Evolutionary conservation across 305 asterid species (phyloP).

Genomic region (Striga hermonthica): DNA sequence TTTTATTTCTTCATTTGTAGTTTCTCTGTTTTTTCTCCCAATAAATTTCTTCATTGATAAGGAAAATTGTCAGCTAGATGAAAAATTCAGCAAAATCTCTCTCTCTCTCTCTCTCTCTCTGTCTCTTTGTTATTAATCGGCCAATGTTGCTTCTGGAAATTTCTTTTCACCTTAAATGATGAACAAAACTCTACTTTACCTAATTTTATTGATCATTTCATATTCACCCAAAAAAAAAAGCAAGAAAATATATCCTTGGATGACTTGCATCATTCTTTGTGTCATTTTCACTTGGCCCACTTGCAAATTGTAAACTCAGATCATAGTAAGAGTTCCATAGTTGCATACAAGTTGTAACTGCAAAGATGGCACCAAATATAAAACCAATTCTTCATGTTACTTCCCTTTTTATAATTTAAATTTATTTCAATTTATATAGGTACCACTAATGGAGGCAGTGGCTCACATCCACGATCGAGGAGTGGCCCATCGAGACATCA

Average conservation of each 20-base stretch:
- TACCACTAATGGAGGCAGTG: slow-evolving; percentile 73
- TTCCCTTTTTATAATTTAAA: not conserved
- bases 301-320: no score
- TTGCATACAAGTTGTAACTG: slow-evolving; percentile 1
- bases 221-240: no score
- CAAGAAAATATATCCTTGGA: no score
- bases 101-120: no score
- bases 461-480: slow-evolving; percentile 66
- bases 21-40: not conserved
- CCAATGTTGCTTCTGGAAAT: slow-evolving; percentile 1
- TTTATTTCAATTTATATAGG: slow-evolving; percentile 30
- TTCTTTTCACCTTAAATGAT: not conserved
- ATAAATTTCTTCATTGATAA: not conserved
- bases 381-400: no score
- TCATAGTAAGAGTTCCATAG: not conserved
- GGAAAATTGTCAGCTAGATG: not conserved
- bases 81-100: no score
- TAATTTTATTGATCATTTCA: no score
- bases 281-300: no score
- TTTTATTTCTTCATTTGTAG: not conserved
- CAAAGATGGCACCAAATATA: not conserved
- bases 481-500: slow-evolving; percentile 73
- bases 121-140: no score
- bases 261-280: no score
- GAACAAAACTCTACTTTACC: no score